Evolutionary conservation across 116 monocot species (phyloP).

Genomic region (Papilionanthe hybrid): DNA sequence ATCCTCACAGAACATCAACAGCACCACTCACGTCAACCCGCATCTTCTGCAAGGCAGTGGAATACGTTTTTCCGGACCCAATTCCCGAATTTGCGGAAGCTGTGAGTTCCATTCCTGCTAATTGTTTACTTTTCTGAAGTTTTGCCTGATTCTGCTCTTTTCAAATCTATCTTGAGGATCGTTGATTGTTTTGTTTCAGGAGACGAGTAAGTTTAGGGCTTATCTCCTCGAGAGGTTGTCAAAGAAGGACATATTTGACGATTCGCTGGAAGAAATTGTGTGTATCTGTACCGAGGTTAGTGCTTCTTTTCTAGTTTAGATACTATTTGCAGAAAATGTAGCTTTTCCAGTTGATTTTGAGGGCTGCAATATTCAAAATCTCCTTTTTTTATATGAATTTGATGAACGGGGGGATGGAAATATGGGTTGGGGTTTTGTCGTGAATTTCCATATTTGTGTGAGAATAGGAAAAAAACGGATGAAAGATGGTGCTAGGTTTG

Average conservation of each 20-base stretch:
- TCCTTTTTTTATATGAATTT: too few species aligned
- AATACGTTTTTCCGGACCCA: conserved; percentile 83
- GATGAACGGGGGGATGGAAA: too few species aligned
- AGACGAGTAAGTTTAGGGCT: conserved; percentile 60
- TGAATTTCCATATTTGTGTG: too few species aligned
- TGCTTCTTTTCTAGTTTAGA: neutral
- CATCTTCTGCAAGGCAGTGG: conserved; percentile 22
- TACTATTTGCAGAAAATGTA: neutral
- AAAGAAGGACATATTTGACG: conserved; percentile 65
- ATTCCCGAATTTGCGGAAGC: conserved; percentile 75
- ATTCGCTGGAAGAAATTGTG: conserved; percentile 56
- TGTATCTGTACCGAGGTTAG: conserved; percentile 79
- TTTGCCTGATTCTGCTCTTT: neutral
- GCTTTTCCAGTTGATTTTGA: neutral
- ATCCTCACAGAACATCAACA: neutral
- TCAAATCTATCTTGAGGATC: neutral
- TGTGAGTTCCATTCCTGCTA: conserved; percentile 24
- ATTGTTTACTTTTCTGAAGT: too few species aligned
- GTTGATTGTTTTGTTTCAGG: conserved; percentile 35
- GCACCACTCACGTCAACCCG: neutral
- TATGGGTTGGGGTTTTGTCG: too few species aligned
- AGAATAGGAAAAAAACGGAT: too few species aligned
- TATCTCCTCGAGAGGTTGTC: conserved; percentile 54
- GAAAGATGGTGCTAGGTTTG: too few species aligned
- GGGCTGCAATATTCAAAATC: neutral